These are phyloP conservation scores for Aspergillus proliferans DNA, from an alignment of 2,329 filamentous ascomycete genomes.

Conservation along the genomic window DNA sequence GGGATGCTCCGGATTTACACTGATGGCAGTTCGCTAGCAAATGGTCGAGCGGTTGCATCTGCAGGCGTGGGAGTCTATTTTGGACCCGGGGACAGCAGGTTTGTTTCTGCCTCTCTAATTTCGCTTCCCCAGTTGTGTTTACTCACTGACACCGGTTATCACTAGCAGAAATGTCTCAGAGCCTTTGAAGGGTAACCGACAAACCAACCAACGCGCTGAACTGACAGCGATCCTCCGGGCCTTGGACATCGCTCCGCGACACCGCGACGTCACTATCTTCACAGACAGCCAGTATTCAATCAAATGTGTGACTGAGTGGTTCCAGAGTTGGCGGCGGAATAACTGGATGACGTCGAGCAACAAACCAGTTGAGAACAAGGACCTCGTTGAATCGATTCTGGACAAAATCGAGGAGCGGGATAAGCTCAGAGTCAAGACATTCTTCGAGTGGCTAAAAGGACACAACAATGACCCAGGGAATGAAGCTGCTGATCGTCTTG, in stretches of 20 bases:
- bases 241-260: conserved; percentile 64
- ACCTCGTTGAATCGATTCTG: conserved; percentile 70
- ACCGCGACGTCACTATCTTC: conserved; percentile 66
- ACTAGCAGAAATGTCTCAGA: conserved; percentile 64
- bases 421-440: conserved; percentile 54
- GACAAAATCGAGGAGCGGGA: conserved; percentile 64
- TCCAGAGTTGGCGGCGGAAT: conserved; percentile 65
- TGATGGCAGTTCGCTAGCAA: conserved; percentile 56
- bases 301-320: conserved; percentile 83
- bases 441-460: conserved; percentile 86
- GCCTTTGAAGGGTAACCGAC: conserved; percentile 62
- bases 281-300: conserved; percentile 91
- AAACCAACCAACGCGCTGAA: conserved; percentile 97
- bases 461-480: conserved; percentile 71
- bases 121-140: conserved; percentile 1
- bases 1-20: conserved; percentile 56
- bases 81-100: conserved; percentile 53
- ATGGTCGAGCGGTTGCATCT: conserved; percentile 50
- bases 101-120: conserved; percentile 16
- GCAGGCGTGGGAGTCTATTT: conserved; percentile 62
- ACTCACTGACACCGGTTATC: conserved; percentile 18
- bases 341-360: conserved; percentile 69
- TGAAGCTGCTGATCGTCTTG: conserved; percentile 69
- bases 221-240: conserved; percentile 80
- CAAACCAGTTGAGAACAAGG: conserved; percentile 75